A percentile compares a stretch with the other conserved stretches of the same genome.
phyloP scores from a whole-genome alignment of 1,284 basidiomycete species.

The Boletus subluridellus region DNA sequence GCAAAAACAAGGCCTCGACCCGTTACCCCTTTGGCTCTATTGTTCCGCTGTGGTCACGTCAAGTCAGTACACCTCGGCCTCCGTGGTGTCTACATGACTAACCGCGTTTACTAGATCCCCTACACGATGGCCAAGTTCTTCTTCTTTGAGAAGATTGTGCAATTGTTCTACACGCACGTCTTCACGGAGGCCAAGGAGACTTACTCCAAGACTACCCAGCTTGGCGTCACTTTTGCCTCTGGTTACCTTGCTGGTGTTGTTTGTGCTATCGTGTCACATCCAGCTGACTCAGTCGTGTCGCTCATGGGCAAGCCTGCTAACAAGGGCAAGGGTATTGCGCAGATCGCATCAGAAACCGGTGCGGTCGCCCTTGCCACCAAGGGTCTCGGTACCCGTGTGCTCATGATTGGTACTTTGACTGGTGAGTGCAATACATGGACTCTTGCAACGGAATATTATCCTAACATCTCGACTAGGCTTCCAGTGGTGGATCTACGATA shows the following conservation, averaged over 20 bases:
- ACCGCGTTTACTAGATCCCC: slow-evolving; percentile 51
- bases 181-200: slow-evolving; percentile 69
- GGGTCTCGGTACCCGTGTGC: slow-evolving; percentile 73
- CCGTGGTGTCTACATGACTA: not conserved
- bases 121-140: slow-evolving; percentile 88
- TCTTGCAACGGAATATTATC: not conserved
- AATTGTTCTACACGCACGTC: slow-evolving; percentile 71
- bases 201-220: slow-evolving; percentile 68
- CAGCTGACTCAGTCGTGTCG: slow-evolving; percentile 77
- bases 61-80: slow-evolving; percentile 43
- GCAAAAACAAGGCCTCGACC: slow-evolving; percentile 56
- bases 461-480: slow-evolving; percentile 44
- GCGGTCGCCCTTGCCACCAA: slow-evolving; percentile 61
- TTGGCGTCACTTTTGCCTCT: slow-evolving; percentile 77
- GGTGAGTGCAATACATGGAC: slow-evolving; percentile 35
- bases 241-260: slow-evolving; percentile 80
- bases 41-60: slow-evolving; percentile 78
- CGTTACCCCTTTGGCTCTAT: slow-evolving; percentile 78
- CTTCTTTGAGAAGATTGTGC: slow-evolving; percentile 80
- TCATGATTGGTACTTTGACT: slow-evolving; percentile 77
- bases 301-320: slow-evolving; percentile 73
- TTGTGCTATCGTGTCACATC: slow-evolving; percentile 78
- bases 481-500: slow-evolving; percentile 88
- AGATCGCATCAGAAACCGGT: slow-evolving; percentile 67
- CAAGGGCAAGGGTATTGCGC: slow-evolving; percentile 68